phyloP scores from a whole-genome alignment of 2,329 filamentous ascomycete genomes.

The Pseudocercospora vitis region DNA sequence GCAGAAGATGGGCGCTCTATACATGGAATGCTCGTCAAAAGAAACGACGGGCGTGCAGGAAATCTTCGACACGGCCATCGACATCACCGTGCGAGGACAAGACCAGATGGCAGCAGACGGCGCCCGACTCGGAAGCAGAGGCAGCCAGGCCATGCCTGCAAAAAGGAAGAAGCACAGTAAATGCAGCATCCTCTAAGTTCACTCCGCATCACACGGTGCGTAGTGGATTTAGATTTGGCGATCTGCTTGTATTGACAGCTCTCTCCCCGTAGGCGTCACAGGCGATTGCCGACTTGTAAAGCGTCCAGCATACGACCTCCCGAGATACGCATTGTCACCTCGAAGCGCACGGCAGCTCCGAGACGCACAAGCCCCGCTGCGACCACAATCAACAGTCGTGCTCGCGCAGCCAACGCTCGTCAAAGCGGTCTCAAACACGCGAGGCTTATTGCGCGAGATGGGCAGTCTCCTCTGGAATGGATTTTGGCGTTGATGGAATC shows the following conservation, averaged over 20 bases:
- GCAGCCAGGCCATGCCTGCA: constrained; percentile 39
- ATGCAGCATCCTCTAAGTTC: constrained; percentile 71
- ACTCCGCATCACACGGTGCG: constrained; percentile 6
- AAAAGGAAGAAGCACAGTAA: constrained; percentile 81
- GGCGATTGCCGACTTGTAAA: constrained; percentile 9
- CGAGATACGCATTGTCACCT: constrained; percentile 3
- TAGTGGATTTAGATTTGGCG: constrained; percentile 7
- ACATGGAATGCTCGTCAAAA: constrained; percentile 98
- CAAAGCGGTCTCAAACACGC: constrained; percentile 13
- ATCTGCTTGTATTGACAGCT: constrained; percentile 21
- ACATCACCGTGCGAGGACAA: constrained; percentile 80
- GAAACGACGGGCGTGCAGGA: constrained; percentile 96
- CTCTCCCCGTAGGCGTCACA: constrained; percentile 2
- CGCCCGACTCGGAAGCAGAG: constrained; percentile 43
- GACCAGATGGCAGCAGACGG: constrained; percentile 43
- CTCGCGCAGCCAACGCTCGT: constrained; percentile 13
- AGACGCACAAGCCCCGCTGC: constrained; percentile 3
- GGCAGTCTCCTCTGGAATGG: constrained; percentile 14
- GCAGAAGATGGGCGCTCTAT: constrained; percentile 88
- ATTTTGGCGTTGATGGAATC: constrained; percentile 8
- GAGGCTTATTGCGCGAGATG: constrained; percentile 16
- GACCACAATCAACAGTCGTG: constrained; percentile 10
- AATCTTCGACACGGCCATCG: constrained; percentile 89
- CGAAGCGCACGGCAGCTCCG: constrained; percentile 10
- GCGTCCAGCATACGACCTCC: constrained; percentile 9